Evolutionary conservation across 352 stramenopile species (phyloP).

Genomic region (Globisporangium cylindrosporum): DNA sequence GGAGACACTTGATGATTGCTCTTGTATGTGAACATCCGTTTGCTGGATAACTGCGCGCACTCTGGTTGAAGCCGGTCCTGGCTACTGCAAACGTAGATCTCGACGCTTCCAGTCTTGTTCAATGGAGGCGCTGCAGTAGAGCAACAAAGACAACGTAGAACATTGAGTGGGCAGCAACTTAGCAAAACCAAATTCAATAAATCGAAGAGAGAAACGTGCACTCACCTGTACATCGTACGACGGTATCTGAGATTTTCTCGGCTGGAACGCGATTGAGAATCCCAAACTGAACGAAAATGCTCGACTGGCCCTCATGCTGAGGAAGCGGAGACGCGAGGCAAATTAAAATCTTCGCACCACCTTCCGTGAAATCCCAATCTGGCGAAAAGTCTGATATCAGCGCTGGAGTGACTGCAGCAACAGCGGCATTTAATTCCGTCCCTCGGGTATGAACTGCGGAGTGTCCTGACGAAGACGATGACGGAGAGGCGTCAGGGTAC

Average conservation of each 20-base stretch:
- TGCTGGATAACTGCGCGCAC: slow-evolving; percentile 45
- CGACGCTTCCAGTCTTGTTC: slow-evolving; percentile 36
- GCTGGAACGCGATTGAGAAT: slow-evolving; percentile 32
- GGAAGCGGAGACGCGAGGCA: slow-evolving; percentile 56
- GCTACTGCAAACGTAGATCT: slow-evolving; percentile 60
- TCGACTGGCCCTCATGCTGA: slow-evolving; percentile 20
- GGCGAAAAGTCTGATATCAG: slow-evolving; percentile 82
- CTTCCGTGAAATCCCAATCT: slow-evolving; percentile 76
- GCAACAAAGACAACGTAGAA: too few relatives aligned
- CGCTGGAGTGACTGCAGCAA: slow-evolving; percentile 30
- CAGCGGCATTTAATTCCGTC: background rate
- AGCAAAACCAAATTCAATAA: background rate
- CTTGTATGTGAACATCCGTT: slow-evolving; percentile 55
- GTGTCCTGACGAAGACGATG: background rate
- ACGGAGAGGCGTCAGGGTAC: slow-evolving; percentile 25
- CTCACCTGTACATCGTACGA: slow-evolving; percentile 74
- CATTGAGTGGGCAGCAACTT: slow-evolving; percentile 1
- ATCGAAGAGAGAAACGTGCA: slow-evolving; percentile 6
- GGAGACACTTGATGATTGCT: slow-evolving; percentile 36
- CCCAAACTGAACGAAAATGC: slow-evolving; percentile 79
- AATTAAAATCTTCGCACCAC: slow-evolving; percentile 82
- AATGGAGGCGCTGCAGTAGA: slow-evolving; percentile 38
- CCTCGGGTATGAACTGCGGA: background rate
- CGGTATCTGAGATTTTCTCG: slow-evolving; percentile 65
- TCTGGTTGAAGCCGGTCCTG: slow-evolving; percentile 19